Evolutionary conservation across 2,329 filamentous ascomycete species (phyloP), one percentile per base, ranked within the genome.

Genomic region (Zasmidium angulare): DNA sequence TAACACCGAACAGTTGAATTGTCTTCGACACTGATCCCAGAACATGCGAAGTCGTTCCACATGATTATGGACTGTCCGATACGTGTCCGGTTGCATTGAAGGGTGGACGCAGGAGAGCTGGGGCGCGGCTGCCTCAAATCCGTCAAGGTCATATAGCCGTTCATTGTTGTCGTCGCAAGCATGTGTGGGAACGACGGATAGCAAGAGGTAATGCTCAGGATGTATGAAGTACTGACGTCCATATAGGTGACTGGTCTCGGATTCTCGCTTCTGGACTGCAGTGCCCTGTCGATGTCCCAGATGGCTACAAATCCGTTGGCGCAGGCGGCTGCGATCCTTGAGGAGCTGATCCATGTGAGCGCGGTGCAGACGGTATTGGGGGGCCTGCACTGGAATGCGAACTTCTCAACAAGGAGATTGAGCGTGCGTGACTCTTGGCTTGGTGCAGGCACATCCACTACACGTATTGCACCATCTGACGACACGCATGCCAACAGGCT

Each of bases 401-500:
- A 78, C 17, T 72, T 71, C 2, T 75, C 68, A 26, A 83, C 70
- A 59, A 77, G 75, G n/a, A 80, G 71, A 59, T 76, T 76, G 29
- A 53, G 40, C 52, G 61, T 56, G 24, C 46, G 29, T 57, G 65
- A 26, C 56, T 66, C 49, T 54, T 65, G 1, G 55, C 65, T 21
- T n/a, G 60, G 54, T 14, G 62, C 58, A 23, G 65, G 75, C n/a
- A 87, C 68, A 65, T 85, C 79, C 31, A 87, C 68, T 3, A 87
- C 76, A 58, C 83, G 76, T 3, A 84, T 71, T 50, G 71, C 76
- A 3, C 85, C 85, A 68, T 88, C 86, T n/a, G 77, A 78, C 76
- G 82, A 86, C 1, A 87, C 71, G 11, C 79, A 78, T 3, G 82
- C 84, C 22, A 88, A 74, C 6, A 86, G 71, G 0, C 84, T 84